These are phyloP conservation scores for Cyberlindnera samutprakarnensis DNA, from an alignment of 805 yeast genomes.

Conservation along the genomic window DNA sequence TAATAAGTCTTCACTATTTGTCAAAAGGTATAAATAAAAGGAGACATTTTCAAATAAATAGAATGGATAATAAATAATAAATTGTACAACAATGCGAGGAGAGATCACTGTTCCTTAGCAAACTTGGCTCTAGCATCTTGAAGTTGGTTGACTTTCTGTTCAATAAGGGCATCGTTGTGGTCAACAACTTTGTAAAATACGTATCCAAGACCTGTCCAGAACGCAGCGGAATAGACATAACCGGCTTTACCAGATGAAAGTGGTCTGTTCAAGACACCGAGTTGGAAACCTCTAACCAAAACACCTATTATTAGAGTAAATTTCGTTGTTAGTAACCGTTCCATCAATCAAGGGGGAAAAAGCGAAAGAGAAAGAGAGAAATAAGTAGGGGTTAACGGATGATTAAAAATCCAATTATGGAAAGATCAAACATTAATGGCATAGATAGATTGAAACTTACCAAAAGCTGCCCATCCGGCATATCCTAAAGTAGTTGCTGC, in stretches of 20 bases:
- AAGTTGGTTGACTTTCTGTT: conserved; percentile 29
- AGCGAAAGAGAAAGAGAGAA: not conserved
- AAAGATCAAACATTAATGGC: too few relatives aligned
- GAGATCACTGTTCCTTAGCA: too few relatives aligned
- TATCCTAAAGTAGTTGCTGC: conserved; percentile 23
- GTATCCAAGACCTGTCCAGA: conserved; percentile 37
- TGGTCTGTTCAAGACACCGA: conserved; percentile 36
- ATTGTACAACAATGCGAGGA: too few relatives aligned
- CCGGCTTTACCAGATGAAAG: conserved; percentile 30
- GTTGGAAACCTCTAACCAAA: conserved; percentile 36
- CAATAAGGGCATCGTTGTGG: conserved; percentile 30
- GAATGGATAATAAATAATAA: too few relatives aligned
- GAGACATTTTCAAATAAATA: too few relatives aligned
- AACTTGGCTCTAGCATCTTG: conserved; percentile 29
- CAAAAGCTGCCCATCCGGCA: conserved; percentile 32
- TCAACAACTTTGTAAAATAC: conserved; percentile 31
- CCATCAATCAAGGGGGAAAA: not conserved
- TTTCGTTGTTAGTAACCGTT: conserved; percentile 1
- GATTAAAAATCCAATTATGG: too few relatives aligned
- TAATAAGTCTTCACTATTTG: not conserved
- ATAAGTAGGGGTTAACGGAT: too few relatives aligned
- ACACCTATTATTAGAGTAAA: conserved; percentile 27
- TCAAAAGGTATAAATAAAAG: not conserved
- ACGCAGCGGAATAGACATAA: conserved; percentile 35
- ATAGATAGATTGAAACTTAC: conserved; percentile 24